These are phyloP conservation scores for Trichoderma pleuroti DNA, from an alignment of 2,329 filamentous ascomycete species.

Conservation along the genomic window DNA sequence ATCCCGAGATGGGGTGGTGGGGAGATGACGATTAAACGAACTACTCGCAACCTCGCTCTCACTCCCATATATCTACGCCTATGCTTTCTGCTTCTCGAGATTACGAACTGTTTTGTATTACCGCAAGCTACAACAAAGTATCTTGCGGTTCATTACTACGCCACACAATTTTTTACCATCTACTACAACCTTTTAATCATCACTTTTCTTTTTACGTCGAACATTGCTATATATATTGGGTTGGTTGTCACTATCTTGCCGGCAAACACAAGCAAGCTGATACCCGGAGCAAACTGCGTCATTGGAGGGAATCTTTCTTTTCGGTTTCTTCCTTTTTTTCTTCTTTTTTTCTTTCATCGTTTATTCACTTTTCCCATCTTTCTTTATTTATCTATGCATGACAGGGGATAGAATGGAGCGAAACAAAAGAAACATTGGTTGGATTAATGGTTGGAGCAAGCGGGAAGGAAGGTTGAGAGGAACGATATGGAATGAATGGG, in stretches of 20 bases:
- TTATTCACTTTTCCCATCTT: neutral
- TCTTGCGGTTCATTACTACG: neutral
- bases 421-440: neutral
- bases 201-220: neutral
- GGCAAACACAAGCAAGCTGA: conserved; percentile 11
- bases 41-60: neutral
- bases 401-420: conserved; percentile 5
- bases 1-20: conserved; percentile 36
- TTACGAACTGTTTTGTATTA: neutral
- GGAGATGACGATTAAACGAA: conserved; percentile 38
- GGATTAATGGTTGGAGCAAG: neutral
- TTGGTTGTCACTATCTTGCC: neutral
- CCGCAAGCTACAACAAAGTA: neutral
- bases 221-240: conserved; percentile 9
- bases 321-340: neutral
- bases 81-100: neutral
- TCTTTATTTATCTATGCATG: neutral
- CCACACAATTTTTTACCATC: neutral
- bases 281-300: conserved; percentile 13
- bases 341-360: neutral
- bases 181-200: conserved; percentile 2
- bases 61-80: neutral
- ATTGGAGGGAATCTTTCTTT: neutral
- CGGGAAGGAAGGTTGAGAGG: neutral
- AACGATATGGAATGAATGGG: neutral